Conservation (phyloP, 805 yeast species). For the Ogataea salicorniae region DNA sequence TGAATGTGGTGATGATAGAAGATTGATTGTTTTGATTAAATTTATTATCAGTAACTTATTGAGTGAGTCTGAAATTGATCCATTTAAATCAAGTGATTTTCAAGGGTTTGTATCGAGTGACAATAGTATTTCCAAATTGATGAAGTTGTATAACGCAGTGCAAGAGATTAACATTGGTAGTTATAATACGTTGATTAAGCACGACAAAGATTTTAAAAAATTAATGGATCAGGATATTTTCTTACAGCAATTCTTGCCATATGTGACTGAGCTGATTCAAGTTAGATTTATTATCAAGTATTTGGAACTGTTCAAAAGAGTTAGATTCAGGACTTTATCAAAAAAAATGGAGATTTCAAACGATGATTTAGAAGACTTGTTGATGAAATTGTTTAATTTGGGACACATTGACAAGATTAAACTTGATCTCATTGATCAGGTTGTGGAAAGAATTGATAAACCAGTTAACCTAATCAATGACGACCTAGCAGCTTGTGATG, state of each 20-base stretch:
- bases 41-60: slow-evolving; percentile 57
- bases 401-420: slow-evolving; percentile 23
- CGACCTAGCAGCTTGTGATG: slow-evolving; percentile 4
- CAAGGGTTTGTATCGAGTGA: slow-evolving; percentile 26
- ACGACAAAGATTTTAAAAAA: slow-evolving; percentile 4
- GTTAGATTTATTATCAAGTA: slow-evolving; percentile 19
- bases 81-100: slow-evolving; percentile 71
- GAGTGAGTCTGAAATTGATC: slow-evolving; percentile 61
- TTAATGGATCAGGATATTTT: slow-evolving; percentile 13
- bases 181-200: slow-evolving; percentile 17
- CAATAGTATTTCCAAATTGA: slow-evolving; percentile 15
- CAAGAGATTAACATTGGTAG: slow-evolving; percentile 20
- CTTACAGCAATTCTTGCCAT: slow-evolving; percentile 20
- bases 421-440: slow-evolving; percentile 21
- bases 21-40: slow-evolving; percentile 54
- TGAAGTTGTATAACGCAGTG: slow-evolving; percentile 25
- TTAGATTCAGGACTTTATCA: slow-evolving; percentile 18
- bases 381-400: slow-evolving; percentile 21
- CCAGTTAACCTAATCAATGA: slow-evolving; percentile 5
- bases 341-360: slow-evolving; percentile 16
- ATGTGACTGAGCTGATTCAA: slow-evolving; percentile 22
- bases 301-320: slow-evolving; percentile 18
- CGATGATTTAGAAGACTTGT: slow-evolving; percentile 16
- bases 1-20: slow-evolving; percentile 53
- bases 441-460: slow-evolving; percentile 10